Conservation (phyloP, 202 grass and related monocot species). For the Brachypodium distachyon region DNA sequence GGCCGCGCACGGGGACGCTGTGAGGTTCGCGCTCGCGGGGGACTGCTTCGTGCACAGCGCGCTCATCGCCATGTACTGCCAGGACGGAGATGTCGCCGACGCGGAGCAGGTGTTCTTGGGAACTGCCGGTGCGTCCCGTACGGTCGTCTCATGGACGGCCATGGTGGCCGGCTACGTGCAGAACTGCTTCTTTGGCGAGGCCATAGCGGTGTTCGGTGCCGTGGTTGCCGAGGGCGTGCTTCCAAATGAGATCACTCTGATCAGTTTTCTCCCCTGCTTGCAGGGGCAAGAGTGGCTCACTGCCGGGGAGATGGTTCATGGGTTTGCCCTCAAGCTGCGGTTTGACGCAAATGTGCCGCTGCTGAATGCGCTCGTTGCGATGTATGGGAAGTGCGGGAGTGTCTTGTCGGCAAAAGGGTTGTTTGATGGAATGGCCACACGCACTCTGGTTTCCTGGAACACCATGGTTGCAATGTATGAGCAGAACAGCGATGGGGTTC, state of each 20-base stretch:
- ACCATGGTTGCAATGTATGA: constrained; percentile 84
- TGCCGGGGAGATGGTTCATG: constrained; percentile 50
- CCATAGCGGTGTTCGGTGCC: constrained; percentile 28
- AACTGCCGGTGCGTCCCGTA: constrained; percentile 24
- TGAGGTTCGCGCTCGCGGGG: constrained; percentile 45
- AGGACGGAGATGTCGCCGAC: constrained; percentile 39
- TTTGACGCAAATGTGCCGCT: constrained; percentile 42
- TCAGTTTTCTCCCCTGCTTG: constrained; percentile 76
- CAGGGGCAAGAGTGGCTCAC: constrained; percentile 29
- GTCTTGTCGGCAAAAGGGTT: constrained; percentile 27
- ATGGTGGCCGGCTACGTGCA: constrained; percentile 80
- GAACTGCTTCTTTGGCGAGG: constrained; percentile 51
- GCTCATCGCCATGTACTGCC: constrained; percentile 67
- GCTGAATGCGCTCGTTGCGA: constrained; percentile 58
- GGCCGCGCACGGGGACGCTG: constrained; percentile 44
- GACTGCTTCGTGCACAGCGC: constrained; percentile 40
- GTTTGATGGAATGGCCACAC: constrained; percentile 36
- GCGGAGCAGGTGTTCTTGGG: constrained; percentile 54
- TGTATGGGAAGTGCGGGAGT: constrained; percentile 59
- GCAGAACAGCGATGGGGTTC: constrained; percentile 23
- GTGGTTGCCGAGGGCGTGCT: constrained; percentile 38
- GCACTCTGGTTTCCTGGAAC: constrained; percentile 73
- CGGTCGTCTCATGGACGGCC: constrained; percentile 64
- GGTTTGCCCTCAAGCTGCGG: constrained; percentile 42
- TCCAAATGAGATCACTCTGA: constrained; percentile 70